Base-by-base conservation (phyloP, 495 filamentous ascomycete species). In the Penicillium desertorum region DNA sequence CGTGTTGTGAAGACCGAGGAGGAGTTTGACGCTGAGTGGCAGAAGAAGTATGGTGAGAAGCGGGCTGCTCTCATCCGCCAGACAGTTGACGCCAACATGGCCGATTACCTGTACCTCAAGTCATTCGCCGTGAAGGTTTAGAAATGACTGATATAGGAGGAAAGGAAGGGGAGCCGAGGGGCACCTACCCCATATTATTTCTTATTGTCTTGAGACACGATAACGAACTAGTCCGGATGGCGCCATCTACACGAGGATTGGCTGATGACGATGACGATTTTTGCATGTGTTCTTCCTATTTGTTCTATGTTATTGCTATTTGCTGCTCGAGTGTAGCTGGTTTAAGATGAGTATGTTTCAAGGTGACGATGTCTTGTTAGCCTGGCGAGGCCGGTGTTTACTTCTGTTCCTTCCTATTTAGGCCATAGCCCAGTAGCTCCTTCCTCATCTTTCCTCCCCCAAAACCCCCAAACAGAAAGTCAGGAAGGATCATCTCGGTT, bases 91-190 rank as follows among this genome's bases (percentile, higher is more conserved):
- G 86, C 79, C 45, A 95, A 92, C 71, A 79, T 93, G 60, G 73
- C 73, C n/a, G 85, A 96, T 70, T 98, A 97, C 63, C 84, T 95
- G 72, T 95, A 95, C 69, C 73, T 98, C 73, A 96, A 93, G 84
- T 79, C 83, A 61, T 98, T 95, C 73, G 89, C 88, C 53, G 76
- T 96, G 64, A 85, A 86, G 61, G 75, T 84, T n/a, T 80, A 75
- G 54, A 46, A 36, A 42, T 22, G 49, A 42, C 19, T 49, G 43
- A 34, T 49, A 39, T 51, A 51, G 29, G 48, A 61, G 22, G 39
- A 37, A 42, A 54, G 54, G 60, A 59, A 45, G 45, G 39, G 36
- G 47, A 41, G 23, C 6, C 19, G 32, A 45, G 37, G 32, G 37
- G 34, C 19, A 37, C 14, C 34, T 36, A 25, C 45, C 16, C 22